Conservation (phyloP, 2,329 filamentous ascomycete genomes). For the Neonectria sp. region DNA sequence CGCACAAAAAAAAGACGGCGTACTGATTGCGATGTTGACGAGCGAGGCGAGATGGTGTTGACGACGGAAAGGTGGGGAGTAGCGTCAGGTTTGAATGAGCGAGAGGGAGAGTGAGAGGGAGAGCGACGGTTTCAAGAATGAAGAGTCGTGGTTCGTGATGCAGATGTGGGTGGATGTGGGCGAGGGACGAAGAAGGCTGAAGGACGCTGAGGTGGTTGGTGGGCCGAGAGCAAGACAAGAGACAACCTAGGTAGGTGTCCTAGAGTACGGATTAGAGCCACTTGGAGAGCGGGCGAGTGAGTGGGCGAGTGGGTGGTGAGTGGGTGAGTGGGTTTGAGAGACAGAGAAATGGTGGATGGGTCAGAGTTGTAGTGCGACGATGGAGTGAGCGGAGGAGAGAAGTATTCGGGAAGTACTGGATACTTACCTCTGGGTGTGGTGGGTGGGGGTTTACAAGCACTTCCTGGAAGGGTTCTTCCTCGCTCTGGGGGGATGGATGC, state of each 20-base stretch:
- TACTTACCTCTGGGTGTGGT: neutral
- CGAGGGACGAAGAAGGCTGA: conserved; percentile 29
- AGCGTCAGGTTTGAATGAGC: conserved; percentile 9
- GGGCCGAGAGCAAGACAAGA: conserved; percentile 27
- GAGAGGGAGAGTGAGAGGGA: conserved; percentile 19
- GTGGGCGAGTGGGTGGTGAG: neutral
- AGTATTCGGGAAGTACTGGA: neutral
- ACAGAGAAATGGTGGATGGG: neutral
- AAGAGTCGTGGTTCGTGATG: conserved; percentile 38
- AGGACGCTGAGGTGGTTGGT: conserved; percentile 43
- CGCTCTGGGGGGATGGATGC: neutral
- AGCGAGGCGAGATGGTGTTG: conserved; percentile 11
- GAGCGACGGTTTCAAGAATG: conserved; percentile 32
- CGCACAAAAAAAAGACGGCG: conserved; percentile 1
- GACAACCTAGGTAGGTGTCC: neutral
- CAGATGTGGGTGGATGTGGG: conserved; percentile 28
- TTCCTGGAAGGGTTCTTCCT: neutral
- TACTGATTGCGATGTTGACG: conserved; percentile 15
- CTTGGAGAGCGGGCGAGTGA: conserved; percentile 6
- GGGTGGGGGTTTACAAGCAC: neutral
- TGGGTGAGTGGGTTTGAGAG: conserved; percentile 1
- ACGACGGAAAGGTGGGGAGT: conserved; percentile 18
- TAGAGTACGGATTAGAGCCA: conserved; percentile 1
- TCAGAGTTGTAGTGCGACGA: neutral
- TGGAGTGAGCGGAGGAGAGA: neutral